A percentile compares a stretch with the other conserved stretches of the same genome.
These are phyloP conservation scores for Tetrahymena thermophila DNA, from an alignment of 73 alveolate species.

Conservation along the genomic window DNA sequence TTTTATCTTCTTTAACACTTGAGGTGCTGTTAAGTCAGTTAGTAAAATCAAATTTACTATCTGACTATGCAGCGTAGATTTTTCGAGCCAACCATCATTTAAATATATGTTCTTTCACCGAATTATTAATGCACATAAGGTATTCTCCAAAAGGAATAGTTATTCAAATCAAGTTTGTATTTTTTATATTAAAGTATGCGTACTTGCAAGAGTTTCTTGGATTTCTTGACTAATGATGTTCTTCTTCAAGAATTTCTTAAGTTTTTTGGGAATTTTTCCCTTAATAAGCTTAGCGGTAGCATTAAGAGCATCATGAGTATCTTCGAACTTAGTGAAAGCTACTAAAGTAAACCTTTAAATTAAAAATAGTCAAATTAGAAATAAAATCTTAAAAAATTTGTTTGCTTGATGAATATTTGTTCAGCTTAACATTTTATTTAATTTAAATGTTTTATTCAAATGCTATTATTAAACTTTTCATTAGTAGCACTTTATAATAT, in stretches of 20 bases:
- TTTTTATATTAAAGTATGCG: background rate
- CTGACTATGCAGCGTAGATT: background rate
- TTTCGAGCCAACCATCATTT: background rate
- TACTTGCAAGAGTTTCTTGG: constrained; percentile 72
- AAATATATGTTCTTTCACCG: background rate
- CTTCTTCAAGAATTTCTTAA: constrained; percentile 84
- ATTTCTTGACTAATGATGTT: constrained; percentile 84
- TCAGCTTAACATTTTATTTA: background rate
- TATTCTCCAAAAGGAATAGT: background rate
- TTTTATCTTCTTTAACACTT: background rate
- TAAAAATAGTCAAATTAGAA: background rate
- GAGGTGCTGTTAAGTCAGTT: background rate
- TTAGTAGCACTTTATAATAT: background rate
- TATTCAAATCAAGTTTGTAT: background rate
- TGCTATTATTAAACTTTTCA: background rate
- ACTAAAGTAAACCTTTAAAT: constrained; percentile 16
- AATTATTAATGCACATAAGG: background rate
- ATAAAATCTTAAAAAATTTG: background rate
- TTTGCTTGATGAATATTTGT: background rate
- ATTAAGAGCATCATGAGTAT: constrained; percentile 35
- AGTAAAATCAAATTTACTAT: no score
- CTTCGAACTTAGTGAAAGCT: constrained; percentile 37
- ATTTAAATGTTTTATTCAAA: background rate
- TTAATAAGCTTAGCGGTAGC: constrained; percentile 65
- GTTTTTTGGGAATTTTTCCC: constrained; percentile 86